Percentiles rank a stretch among this genome's conserved stretches.
Evolutionary conservation across 768 basidiomycete genomes (phyloP).

Genomic region (Suillus cothurnatus): DNA sequence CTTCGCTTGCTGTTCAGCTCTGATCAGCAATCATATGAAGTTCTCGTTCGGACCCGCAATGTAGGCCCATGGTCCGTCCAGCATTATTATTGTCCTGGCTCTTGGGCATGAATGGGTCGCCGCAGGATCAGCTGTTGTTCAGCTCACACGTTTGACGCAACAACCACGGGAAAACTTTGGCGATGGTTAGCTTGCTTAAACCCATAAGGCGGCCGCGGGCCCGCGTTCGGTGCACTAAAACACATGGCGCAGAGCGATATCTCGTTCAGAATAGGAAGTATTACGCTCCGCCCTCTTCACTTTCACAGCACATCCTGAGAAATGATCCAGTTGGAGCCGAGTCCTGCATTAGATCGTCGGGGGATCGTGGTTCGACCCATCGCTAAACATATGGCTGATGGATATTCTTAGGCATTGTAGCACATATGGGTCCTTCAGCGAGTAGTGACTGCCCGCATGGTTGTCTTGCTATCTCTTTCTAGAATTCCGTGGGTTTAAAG

Average conservation of each 20-base stretch:
- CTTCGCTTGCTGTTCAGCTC: background rate
- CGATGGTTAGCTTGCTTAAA: background rate
- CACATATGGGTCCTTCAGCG: background rate
- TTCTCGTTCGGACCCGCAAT: background rate
- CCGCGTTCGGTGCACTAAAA: background rate
- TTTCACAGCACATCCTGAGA: background rate
- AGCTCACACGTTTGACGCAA: background rate
- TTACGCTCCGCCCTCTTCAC: background rate
- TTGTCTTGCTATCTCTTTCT: background rate
- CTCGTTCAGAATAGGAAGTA: background rate
- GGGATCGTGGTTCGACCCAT: background rate
- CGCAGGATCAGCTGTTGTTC: background rate
- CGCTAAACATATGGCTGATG: background rate
- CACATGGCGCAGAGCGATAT: background rate
- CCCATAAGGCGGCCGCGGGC: constrained; percentile 2
- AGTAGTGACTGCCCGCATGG: constrained; percentile 3
- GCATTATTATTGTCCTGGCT: background rate
- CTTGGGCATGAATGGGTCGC: background rate
- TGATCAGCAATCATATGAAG: background rate
- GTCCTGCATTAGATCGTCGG: background rate
- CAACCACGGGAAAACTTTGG: background rate
- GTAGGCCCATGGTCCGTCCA: background rate
- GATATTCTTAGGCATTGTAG: background rate
- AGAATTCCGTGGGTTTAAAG: background rate
- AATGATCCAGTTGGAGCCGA: background rate